Evolutionary conservation across 768 basidiomycete species (phyloP).

Genomic region (Pisolithus marmoratus): DNA sequence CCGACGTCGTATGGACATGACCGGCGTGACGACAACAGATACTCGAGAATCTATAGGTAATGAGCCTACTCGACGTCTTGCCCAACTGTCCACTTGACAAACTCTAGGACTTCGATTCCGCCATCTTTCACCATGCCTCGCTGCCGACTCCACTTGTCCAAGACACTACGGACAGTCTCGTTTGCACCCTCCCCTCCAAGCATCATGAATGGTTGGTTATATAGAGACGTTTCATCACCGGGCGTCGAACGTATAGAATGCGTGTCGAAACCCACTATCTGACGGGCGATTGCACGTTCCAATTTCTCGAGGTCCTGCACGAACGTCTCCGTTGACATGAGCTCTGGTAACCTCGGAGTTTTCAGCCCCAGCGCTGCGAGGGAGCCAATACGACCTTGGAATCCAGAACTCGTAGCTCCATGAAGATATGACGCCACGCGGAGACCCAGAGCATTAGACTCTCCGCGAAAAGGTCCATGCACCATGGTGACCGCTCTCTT

Average conservation of each 20-base stretch:
- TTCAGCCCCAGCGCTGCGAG: constrained; percentile 52
- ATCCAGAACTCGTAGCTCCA: constrained; percentile 40
- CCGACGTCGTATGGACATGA: no score
- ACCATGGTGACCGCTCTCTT: constrained; percentile 49
- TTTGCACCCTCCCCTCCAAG: constrained; percentile 46
- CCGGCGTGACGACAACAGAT: neutral
- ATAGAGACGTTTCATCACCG: constrained; percentile 50
- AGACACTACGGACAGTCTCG: constrained; percentile 25
- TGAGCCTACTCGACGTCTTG: constrained; percentile 24
- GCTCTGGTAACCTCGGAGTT: constrained; percentile 38
- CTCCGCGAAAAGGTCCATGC: constrained; percentile 32
- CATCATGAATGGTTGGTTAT: constrained; percentile 71
- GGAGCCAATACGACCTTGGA: constrained; percentile 56
- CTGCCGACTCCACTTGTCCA: constrained; percentile 51
- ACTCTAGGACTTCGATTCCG: constrained; percentile 40
- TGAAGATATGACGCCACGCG: constrained; percentile 57
- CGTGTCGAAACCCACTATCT: constrained; percentile 81
- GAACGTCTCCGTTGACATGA: constrained; percentile 45
- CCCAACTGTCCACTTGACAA: constrained; percentile 62
- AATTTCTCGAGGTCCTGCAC: constrained; percentile 53
- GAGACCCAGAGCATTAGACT: constrained; percentile 34
- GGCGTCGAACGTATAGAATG: constrained; percentile 35
- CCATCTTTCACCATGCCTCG: constrained; percentile 36
- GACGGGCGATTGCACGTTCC: constrained; percentile 73
- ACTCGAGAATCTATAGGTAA: neutral